Conservation (phyloP, 805 yeast genomes). For the Suhomyces sp. region DNA sequence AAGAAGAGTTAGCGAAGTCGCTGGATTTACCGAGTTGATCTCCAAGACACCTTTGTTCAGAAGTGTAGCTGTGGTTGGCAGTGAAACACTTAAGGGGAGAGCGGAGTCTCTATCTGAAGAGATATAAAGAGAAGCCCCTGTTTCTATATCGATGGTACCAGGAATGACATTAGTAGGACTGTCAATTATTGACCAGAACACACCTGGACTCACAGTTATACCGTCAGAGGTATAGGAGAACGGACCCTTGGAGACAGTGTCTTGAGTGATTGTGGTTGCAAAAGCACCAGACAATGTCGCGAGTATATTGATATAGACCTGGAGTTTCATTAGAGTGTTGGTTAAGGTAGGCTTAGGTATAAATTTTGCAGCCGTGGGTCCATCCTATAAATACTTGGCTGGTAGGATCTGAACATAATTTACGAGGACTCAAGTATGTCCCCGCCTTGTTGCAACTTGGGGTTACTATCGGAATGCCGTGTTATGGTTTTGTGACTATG, state of each 20-base stretch:
- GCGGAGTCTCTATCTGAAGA: slow-evolving; percentile 8
- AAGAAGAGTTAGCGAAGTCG: slow-evolving; percentile 10
- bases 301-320: background rate
- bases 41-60: slow-evolving; percentile 18
- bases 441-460: too few relatives aligned
- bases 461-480: too few relatives aligned
- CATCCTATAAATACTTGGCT: too few relatives aligned
- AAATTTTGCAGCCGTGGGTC: too few relatives aligned
- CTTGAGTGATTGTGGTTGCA: slow-evolving; percentile 7
- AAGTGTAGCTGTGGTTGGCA: slow-evolving; percentile 13
- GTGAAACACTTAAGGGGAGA: slow-evolving; percentile 10
- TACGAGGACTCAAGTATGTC: too few relatives aligned
- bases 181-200: slow-evolving; percentile 18
- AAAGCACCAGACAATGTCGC: slow-evolving; percentile 4
- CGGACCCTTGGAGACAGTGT: slow-evolving; percentile 19
- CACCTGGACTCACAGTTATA: slow-evolving; percentile 15
- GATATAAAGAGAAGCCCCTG: slow-evolving; percentile 16
- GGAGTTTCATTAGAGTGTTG: too few relatives aligned
- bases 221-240: slow-evolving; percentile 19
- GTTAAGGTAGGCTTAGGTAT: too few relatives aligned
- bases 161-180: slow-evolving; percentile 13
- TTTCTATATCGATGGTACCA: slow-evolving; percentile 14
- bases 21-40: slow-evolving; percentile 14
- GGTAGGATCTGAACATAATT: too few relatives aligned
- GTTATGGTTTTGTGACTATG: too few relatives aligned